These are phyloP conservation scores for Saccharum hybrid DNA, from an alignment of 202 grass and related monocot genomes.

Conservation along the genomic window DNA sequence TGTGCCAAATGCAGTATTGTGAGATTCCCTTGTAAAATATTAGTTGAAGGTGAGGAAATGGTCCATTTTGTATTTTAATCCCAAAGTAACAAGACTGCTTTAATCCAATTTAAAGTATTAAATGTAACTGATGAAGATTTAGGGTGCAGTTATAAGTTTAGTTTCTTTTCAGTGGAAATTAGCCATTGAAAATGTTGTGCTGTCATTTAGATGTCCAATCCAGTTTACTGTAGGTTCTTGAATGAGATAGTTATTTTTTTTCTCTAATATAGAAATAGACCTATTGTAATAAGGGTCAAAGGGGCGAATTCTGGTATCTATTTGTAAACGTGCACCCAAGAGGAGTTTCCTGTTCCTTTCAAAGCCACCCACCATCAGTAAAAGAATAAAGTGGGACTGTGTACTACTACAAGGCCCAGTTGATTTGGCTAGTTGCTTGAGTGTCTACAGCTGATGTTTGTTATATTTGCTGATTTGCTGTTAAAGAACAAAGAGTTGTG, in stretches of 20 bases:
- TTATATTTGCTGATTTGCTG: too few relatives aligned
- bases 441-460: too few relatives aligned
- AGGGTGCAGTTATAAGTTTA: neutral
- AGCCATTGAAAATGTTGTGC: neutral
- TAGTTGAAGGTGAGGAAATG: neutral
- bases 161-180: neutral
- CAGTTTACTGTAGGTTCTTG: neutral
- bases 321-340: neutral
- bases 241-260: neutral
- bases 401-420: neutral
- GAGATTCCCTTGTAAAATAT: neutral
- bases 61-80: neutral
- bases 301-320: neutral
- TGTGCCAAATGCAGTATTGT: neutral
- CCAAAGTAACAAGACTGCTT: neutral
- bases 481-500: too few relatives aligned
- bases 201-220: neutral
- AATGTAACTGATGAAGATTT: neutral
- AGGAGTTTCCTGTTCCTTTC: slow-evolving; percentile 9
- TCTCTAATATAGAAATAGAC: neutral
- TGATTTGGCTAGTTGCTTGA: neutral
- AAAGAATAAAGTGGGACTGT: neutral
- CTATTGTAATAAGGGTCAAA: neutral
- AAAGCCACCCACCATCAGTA: neutral
- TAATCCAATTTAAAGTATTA: neutral